Evolutionary conservation across 352 stramenopile species (phyloP).

Genomic region (Pythium monospermum): DNA sequence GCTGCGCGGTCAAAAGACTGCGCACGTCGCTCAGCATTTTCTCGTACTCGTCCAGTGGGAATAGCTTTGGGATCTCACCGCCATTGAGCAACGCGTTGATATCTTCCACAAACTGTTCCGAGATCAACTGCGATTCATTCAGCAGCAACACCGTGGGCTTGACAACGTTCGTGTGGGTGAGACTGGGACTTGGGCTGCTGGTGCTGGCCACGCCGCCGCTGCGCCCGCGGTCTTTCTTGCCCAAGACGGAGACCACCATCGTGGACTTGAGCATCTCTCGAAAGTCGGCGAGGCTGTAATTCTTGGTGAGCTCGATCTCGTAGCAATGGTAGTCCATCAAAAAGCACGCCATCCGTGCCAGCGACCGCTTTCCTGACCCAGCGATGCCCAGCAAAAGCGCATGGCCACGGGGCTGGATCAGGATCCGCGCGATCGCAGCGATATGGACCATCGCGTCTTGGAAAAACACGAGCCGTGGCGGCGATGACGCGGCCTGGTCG

Average conservation of each 20-base stretch:
- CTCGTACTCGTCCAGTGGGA: conserved; percentile 80
- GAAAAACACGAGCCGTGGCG: conserved; percentile 72
- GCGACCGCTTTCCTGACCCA: conserved; percentile 77
- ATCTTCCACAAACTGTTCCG: conserved; percentile 83
- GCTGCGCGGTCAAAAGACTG: conserved; percentile 22
- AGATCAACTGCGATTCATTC: conserved; percentile 80
- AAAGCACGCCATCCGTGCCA: conserved; percentile 73
- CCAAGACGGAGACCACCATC: conserved; percentile 45
- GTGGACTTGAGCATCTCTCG: conserved; percentile 79
- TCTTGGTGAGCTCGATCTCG: conserved; percentile 84
- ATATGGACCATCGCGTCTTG: conserved; percentile 82
- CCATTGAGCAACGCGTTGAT: conserved; percentile 87
- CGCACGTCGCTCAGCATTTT: conserved; percentile 65
- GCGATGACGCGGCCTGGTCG: conserved; percentile 1
- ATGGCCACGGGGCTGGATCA: conserved; percentile 84
- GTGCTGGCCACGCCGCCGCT: neutral
- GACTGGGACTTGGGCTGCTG: no score
- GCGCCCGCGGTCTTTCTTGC: conserved; percentile 9
- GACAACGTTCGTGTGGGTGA: no score
- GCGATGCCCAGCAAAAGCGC: conserved; percentile 85
- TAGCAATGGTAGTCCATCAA: conserved; percentile 68
- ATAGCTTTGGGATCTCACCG: conserved; percentile 84
- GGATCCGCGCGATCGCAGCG: conserved; percentile 75
- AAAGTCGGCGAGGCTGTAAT: conserved; percentile 83
- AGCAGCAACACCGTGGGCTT: conserved; percentile 69